Conservation (phyloP, 2,329 filamentous ascomycete species). For the Aspergillus eucalypticola region DNA sequence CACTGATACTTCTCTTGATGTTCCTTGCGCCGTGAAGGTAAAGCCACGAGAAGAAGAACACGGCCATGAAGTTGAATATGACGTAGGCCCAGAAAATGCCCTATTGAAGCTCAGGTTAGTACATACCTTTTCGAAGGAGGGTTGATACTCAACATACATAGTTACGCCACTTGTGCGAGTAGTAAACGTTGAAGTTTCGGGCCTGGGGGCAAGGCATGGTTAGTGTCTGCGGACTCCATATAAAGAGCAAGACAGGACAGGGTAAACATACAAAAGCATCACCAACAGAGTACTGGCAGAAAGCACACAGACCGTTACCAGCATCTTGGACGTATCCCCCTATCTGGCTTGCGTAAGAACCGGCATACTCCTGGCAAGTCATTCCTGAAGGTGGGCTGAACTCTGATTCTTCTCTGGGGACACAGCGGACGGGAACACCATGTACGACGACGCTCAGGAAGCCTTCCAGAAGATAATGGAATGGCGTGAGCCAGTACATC, state of each 20-base stretch:
- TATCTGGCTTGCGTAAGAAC: slow-evolving; percentile 52
- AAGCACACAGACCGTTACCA: slow-evolving; percentile 61
- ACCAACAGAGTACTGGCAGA: slow-evolving; percentile 63
- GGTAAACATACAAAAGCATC: slow-evolving; percentile 56
- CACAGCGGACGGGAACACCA: slow-evolving; percentile 58
- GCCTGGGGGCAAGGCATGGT: slow-evolving; percentile 21
- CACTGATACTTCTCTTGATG: slow-evolving; percentile 36
- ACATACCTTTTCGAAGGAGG: no score
- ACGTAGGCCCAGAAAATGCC: slow-evolving; percentile 66
- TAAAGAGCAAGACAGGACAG: no score
- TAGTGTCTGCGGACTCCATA: not conserved
- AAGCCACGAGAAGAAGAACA: slow-evolving; percentile 57
- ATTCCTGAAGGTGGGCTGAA: slow-evolving; percentile 61
- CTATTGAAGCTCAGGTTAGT: slow-evolving; percentile 19
- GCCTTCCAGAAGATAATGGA: slow-evolving; percentile 66
- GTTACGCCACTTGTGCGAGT: slow-evolving; percentile 64
- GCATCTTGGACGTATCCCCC: slow-evolving; percentile 64
- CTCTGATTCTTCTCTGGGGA: slow-evolving; percentile 57
- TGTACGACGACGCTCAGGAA: slow-evolving; percentile 60
- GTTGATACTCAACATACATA: slow-evolving; percentile 46
- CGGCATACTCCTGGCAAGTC: slow-evolving; percentile 62
- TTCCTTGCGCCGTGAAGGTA: slow-evolving; percentile 47
- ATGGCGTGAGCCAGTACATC: slow-evolving; percentile 70
- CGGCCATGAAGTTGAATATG: slow-evolving; percentile 61
- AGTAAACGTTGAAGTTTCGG: slow-evolving; percentile 60